Conservation (phyloP, 805 yeast genomes). For the Kuraishia molischiana region DNA sequence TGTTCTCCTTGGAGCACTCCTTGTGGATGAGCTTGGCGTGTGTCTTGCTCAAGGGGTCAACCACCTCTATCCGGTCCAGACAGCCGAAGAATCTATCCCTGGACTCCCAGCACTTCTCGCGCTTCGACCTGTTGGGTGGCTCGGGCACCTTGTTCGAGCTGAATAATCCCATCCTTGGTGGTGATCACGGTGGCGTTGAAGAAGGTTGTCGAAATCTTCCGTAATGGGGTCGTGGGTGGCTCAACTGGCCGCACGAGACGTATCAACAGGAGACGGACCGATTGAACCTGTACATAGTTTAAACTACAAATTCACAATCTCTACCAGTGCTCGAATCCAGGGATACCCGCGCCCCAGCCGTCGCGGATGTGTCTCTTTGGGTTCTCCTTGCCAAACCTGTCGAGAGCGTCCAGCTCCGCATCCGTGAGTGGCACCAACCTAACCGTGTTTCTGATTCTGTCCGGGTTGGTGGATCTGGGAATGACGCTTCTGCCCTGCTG, state of each 20-base stretch:
- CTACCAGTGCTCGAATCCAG: constrained; percentile 21
- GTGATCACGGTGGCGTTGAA: too few species aligned
- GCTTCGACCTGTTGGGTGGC: constrained; percentile 47
- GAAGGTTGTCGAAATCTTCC: too few species aligned
- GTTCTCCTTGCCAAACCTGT: constrained; percentile 14
- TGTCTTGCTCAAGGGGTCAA: constrained; percentile 56
- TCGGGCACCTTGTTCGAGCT: constrained; percentile 17
- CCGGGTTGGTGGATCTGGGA: constrained; percentile 68
- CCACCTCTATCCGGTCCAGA: constrained; percentile 55
- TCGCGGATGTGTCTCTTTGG: neutral
- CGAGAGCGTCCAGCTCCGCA: constrained; percentile 24
- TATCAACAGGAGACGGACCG: too few species aligned
- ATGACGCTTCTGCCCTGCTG: constrained; percentile 50
- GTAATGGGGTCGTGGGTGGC: too few species aligned
- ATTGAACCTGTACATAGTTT: too few species aligned
- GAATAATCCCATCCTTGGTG: constrained; percentile 42
- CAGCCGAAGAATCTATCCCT: constrained; percentile 75
- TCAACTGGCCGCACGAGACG: too few species aligned
- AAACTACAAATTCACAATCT: too few species aligned
- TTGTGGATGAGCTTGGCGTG: constrained; percentile 34
- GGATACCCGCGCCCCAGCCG: neutral
- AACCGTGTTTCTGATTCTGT: constrained; percentile 38
- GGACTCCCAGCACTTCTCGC: constrained; percentile 83
- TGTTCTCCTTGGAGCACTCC: constrained; percentile 48
- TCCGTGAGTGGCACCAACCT: constrained; percentile 24